These are phyloP conservation scores for Colletotrichum lentis DNA, from an alignment of 2,329 filamentous ascomycete species.

Conservation along the genomic window DNA sequence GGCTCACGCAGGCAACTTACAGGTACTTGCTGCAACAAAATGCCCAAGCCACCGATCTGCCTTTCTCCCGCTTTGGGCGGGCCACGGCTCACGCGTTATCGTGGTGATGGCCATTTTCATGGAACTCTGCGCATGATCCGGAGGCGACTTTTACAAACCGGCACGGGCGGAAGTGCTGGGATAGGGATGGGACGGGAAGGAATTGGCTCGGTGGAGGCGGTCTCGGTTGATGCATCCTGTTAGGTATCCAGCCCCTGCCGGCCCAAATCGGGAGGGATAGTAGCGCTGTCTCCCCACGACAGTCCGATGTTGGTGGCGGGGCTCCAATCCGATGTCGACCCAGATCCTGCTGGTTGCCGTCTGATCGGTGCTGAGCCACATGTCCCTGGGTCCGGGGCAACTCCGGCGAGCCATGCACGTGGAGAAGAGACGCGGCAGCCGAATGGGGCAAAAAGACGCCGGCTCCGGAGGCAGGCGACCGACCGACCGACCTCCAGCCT, in stretches of 20 bases:
- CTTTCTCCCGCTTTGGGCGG: background rate
- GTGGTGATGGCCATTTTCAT: constrained; percentile 1
- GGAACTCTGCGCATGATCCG: constrained; percentile 13
- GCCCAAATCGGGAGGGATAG: background rate
- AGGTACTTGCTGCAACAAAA: background rate
- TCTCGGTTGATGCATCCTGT: background rate
- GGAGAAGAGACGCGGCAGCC: constrained; percentile 8
- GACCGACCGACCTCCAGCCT: constrained; percentile 14
- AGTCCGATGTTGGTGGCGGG: background rate
- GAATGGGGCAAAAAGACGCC: background rate
- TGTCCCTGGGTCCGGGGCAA: no score
- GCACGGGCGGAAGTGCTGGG: constrained; percentile 16
- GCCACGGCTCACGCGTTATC: background rate
- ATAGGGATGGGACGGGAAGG: background rate
- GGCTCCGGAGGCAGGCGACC: constrained; percentile 5
- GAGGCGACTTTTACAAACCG: constrained; percentile 3
- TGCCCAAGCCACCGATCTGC: background rate
- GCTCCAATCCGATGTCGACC: background rate
- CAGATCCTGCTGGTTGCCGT: background rate
- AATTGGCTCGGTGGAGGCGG: background rate
- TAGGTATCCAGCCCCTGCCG: background rate
- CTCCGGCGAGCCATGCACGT: background rate
- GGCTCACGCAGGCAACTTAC: background rate
- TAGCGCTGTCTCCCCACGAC: background rate
- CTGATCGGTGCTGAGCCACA: background rate